phyloP scores from a whole-genome alignment of 2,329 filamentous ascomycete species.

The Aspergillus ustus region DNA sequence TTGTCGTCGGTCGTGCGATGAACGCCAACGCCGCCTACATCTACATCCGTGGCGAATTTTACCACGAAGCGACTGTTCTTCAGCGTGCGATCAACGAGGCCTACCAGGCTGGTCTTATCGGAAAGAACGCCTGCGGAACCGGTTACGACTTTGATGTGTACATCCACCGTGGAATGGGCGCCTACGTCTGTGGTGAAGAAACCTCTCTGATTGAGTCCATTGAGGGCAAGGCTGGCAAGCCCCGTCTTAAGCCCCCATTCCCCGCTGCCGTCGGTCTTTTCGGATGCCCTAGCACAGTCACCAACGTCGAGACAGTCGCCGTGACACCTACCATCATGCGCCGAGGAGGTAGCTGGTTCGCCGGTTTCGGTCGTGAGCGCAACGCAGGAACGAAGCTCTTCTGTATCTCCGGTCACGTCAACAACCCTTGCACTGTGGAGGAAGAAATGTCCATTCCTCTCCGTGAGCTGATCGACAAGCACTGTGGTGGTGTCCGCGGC shows the following conservation, averaged over 20 bases:
- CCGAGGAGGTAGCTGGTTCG: slow-evolving; percentile 91
- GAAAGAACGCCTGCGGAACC: slow-evolving; percentile 95
- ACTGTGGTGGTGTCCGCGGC: slow-evolving; percentile 94
- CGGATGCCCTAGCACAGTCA: slow-evolving; percentile 95
- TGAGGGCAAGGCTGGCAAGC: slow-evolving; percentile 98
- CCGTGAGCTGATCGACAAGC: slow-evolving; percentile 94
- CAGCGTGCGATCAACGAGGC: slow-evolving; percentile 97
- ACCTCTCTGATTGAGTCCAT: slow-evolving; percentile 97
- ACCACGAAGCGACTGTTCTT: slow-evolving; percentile 90
- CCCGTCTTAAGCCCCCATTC: slow-evolving; percentile 97
- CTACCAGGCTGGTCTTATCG: slow-evolving; percentile 90
- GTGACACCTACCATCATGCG: slow-evolving; percentile 95
- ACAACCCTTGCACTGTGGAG: slow-evolving; percentile 97
- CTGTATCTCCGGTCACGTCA: slow-evolving; percentile 98
- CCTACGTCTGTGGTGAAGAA: slow-evolving; percentile 98
- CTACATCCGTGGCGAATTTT: slow-evolving; percentile 98
- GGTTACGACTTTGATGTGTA: slow-evolving; percentile 99
- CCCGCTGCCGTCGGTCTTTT: slow-evolving; percentile 96
- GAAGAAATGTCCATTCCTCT: slow-evolving; percentile 99
- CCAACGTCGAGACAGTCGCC: slow-evolving; percentile 96
- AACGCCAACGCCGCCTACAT: slow-evolving; percentile 99
- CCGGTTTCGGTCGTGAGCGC: slow-evolving; percentile 88
- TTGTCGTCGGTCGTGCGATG: slow-evolving; percentile 96
- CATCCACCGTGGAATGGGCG: slow-evolving; percentile 93
- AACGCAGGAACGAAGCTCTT: slow-evolving; percentile 98